Evolutionary conservation across 129 eudicot species (phyloP), one percentile per base, ranked within the genome.

Genomic region (Flaveria robusta): DNA sequence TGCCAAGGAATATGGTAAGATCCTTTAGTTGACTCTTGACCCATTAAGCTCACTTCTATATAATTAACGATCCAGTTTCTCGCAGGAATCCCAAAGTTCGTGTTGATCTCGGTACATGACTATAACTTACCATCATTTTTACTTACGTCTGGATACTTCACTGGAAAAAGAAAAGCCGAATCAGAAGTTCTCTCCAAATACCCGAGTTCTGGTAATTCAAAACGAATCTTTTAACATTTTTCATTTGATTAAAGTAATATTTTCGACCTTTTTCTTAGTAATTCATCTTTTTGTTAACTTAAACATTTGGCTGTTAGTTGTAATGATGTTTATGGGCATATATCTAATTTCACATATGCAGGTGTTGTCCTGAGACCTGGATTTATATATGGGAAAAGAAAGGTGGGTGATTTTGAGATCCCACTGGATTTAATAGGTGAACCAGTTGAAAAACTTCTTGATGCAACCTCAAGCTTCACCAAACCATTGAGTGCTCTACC

Each of bases 91-190:
- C 97, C 98, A 12, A 94, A 91, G 79, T 94, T 88, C 79, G 80
- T 91, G 70, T 87, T 94, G 88, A 94, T 94, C 87, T 91, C 99
- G 26, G 99, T 91, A 71, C 99, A 94, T 82, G 99, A 94, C 80
- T 94, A 94, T 50, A 94, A 94, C 70, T 54, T 94, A 77, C 99
- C 99, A 11, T 81, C 99, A 9, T 94, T 94, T 82, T 76, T 94
- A 81, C 97, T 91, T 16, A 47, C 88, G 46, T 81, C 90, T 13
- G 99, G 93, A 51, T 94, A 94, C 88, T 94, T 91, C 88, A 94
- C 96, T 0, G 99, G 99, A 45, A 94, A 94, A 79, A 87, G 99
- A 56, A 94, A 91, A 85, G 99, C 99, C 37, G 99, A 94, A 89
- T 79, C 99, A 8, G 97, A 91, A 79, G 90, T 94, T 77, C 93